These are phyloP conservation scores for Sclerotinia spermophila DNA, from an alignment of 2,329 filamentous ascomycete genomes.

Conservation along the genomic window DNA sequence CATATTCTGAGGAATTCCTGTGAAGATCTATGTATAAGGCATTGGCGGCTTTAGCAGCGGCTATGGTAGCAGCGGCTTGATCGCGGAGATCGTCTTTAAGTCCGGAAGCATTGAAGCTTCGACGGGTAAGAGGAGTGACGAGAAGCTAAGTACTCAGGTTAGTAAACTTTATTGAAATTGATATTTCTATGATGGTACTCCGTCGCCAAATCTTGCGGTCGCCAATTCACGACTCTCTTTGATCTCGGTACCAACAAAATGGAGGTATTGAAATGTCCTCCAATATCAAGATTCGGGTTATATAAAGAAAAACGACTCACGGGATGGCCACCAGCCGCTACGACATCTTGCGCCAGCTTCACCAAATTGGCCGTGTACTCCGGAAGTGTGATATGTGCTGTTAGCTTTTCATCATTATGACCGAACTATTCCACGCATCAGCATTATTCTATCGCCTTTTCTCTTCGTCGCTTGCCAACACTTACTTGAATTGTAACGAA, in stretches of 20 bases:
- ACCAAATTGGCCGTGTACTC: slow-evolving; percentile 45
- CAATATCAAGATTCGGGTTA: too few species aligned
- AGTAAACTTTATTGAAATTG: not conserved
- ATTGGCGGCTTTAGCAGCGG: slow-evolving; percentile 38
- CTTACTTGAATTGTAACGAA: slow-evolving; percentile 49
- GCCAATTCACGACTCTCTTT: not conserved
- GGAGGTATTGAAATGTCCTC: not conserved
- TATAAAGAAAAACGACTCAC: slow-evolving; percentile 10
- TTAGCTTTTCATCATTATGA: slow-evolving; percentile 50
- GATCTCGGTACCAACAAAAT: not conserved
- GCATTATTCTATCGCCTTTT: not conserved
- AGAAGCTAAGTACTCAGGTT: slow-evolving; percentile 42
- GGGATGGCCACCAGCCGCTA: slow-evolving; percentile 35
- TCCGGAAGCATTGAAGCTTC: slow-evolving; percentile 40
- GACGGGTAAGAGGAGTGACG: slow-evolving; percentile 45
- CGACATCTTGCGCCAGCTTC: slow-evolving; percentile 36
- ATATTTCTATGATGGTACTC: not conserved
- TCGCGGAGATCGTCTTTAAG: slow-evolving; percentile 41
- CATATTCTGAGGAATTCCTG: slow-evolving; percentile 42
- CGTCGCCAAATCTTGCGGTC: not conserved
- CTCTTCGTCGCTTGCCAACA: not conserved
- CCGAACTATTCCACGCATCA: slow-evolving; percentile 40
- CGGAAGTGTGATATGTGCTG: slow-evolving; percentile 40
- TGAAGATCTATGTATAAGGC: slow-evolving; percentile 45
- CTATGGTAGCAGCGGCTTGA: slow-evolving; percentile 41